Base-by-base conservation (phyloP, 2,329 filamentous ascomycete species). In the Hypoxylon sp. region DNA sequence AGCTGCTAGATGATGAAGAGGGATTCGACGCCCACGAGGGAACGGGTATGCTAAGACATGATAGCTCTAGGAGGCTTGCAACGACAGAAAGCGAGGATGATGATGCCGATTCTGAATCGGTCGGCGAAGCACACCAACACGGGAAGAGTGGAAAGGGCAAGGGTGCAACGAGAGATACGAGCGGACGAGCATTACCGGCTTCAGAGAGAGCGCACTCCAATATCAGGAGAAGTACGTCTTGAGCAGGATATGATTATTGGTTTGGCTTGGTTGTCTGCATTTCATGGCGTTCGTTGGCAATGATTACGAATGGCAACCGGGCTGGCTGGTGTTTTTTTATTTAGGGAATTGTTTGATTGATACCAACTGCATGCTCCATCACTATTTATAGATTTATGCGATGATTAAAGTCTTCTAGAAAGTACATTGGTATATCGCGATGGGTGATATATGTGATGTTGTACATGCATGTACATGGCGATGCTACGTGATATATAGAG, bases 1-100 rank as follows among this genome's bases (percentile, higher is more conserved):
- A 85, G 65, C 75, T 90, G 51, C 70, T 91, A 78, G 78, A 80
- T n/a, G 68, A 74, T 16, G n/a, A n/a, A n/a, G 67, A 73, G 34
- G 69, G 72, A 1, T 34, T 59, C 4, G 21, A 62, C 26, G 61
- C 56, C 5, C 70, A 79, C 56, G 86, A 84, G 73, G 75, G 75
- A 61, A 78, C 78, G 51, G 78, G 76, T 54, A 88, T 86, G 84
- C 72, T 88, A 43, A 73, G 76, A 35, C 64, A 59, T 11, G 61
- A 69, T 32, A 65, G 65, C 13, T 57, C 43, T 50, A 60, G 59
- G 36, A 65, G 9, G 62, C 64, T 57, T 52, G 59, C 54, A 55
- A 67, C 31, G 51, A 60, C 19, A 44, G 58, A 42, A 52, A 62
- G 27, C 32, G 51, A 55, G 11, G 52, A 52, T 2, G 50, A 51